These are phyloP conservation scores for Komagataella phaffii DNA, from an alignment of 805 yeast species.

Conservation along the genomic window DNA sequence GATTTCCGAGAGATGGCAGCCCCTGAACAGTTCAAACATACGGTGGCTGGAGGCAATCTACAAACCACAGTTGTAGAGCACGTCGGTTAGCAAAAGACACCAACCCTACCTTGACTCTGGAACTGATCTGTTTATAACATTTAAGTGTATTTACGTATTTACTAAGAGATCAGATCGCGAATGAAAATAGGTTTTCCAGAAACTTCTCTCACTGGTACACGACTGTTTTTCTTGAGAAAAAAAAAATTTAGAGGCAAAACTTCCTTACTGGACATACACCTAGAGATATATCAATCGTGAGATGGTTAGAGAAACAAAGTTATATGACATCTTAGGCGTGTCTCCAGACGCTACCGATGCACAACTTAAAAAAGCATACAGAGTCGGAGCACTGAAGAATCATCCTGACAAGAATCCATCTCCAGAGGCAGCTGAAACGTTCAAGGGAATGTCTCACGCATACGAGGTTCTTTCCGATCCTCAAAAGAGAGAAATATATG, in stretches of 20 bases:
- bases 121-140: background rate
- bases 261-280: background rate
- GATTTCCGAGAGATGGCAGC: constrained; percentile 73
- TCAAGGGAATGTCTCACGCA: constrained; percentile 81
- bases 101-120: background rate
- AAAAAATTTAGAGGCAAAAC: background rate
- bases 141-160: background rate
- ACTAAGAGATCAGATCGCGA: background rate
- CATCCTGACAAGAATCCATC: constrained; percentile 79
- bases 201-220: background rate
- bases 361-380: constrained; percentile 72
- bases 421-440: constrained; percentile 91
- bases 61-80: constrained; percentile 70
- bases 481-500: constrained; percentile 82
- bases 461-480: constrained; percentile 80
- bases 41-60: constrained; percentile 45
- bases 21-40: constrained; percentile 87
- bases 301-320: constrained; percentile 75
- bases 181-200: background rate
- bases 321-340: constrained; percentile 65
- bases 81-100: constrained; percentile 35
- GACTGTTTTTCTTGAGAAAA: background rate
- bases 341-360: constrained; percentile 52
- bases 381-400: constrained; percentile 66
- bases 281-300: constrained; percentile 5